These are phyloP conservation scores for Marchantia polymorpha DNA, from an alignment of 225 moss, liverwort and hornwort genomes.

Conservation along the genomic window DNA sequence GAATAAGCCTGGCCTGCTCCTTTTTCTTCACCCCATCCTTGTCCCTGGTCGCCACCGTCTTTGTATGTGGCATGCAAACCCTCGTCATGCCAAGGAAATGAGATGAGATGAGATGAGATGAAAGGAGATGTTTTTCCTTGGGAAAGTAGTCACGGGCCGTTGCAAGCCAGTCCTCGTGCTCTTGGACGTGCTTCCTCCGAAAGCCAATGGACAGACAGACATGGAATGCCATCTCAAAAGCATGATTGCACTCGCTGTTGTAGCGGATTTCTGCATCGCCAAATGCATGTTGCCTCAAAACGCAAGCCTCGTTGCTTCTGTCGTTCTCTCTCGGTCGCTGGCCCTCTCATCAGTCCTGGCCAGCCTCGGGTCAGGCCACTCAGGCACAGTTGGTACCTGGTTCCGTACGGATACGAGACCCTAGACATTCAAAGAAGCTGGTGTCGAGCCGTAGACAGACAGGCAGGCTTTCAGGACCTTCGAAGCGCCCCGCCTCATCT, in stretches of 20 bases:
- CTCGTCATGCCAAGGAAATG: not conserved
- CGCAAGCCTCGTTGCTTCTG: not conserved
- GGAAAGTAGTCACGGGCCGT: not conserved
- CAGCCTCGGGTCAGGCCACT: not conserved
- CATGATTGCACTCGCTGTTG: not conserved
- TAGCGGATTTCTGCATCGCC: not conserved
- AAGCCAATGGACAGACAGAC: not conserved
- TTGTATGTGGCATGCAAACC: not conserved
- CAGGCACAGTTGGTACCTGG: not conserved
- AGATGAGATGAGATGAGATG: too few relatives aligned
- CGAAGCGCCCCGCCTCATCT: not conserved
- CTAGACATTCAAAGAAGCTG: not conserved
- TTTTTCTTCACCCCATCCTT: not conserved
- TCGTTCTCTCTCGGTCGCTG: not conserved
- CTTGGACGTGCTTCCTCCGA: not conserved
- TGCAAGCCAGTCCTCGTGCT: not conserved
- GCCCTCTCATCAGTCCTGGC: not conserved
- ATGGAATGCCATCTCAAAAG: not conserved
- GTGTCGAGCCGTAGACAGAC: not conserved
- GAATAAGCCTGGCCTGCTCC: conserved; percentile 8
- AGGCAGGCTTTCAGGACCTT: not conserved
- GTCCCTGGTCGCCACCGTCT: not conserved
- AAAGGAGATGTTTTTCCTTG: too few relatives aligned
- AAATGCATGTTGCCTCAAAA: not conserved
- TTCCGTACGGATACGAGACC: not conserved